phyloP scores from a whole-genome alignment of 2,329 filamentous ascomycete species.

The Alternaria ethzedia region DNA sequence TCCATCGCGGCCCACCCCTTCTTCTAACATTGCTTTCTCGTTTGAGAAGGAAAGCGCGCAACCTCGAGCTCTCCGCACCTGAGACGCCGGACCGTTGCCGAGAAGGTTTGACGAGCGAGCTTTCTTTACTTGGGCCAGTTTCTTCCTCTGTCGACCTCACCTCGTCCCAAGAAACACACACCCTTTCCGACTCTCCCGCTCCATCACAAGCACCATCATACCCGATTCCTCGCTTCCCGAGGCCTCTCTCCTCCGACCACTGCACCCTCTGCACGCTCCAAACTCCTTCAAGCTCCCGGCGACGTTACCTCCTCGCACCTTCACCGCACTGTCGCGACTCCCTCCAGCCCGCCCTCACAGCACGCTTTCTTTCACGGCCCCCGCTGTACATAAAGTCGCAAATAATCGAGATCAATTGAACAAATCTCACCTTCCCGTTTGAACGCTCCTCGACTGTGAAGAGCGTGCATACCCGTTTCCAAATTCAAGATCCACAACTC shows the following conservation, averaged over 20 bases:
- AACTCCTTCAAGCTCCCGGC: conserved; percentile 41
- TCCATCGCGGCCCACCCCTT: conserved; percentile 22
- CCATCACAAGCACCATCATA: conserved; percentile 41
- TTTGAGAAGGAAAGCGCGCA: conserved; percentile 26
- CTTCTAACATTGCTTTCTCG: conserved; percentile 22
- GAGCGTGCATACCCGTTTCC: conserved; percentile 24
- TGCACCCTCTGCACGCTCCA: conserved; percentile 43
- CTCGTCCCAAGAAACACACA: conserved; percentile 31
- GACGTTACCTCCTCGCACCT: conserved; percentile 42
- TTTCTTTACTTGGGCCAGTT: conserved; percentile 48
- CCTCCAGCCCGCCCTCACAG: conserved; percentile 65
- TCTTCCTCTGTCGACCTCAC: conserved; percentile 40
- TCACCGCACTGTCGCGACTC: conserved; percentile 39
- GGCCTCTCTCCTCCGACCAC: conserved; percentile 36
- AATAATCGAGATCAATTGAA: conserved; percentile 51
- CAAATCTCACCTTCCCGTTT: conserved; percentile 37
- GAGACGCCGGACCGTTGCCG: conserved; percentile 36
- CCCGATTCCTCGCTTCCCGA: conserved; percentile 29
- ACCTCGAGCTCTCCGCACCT: conserved; percentile 25
- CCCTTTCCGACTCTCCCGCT: conserved; percentile 37
- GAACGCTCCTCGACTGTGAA: conserved; percentile 41
- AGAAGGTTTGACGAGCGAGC: conserved; percentile 50
- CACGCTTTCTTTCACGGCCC: conserved; percentile 89
- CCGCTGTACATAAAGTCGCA: conserved; percentile 68
- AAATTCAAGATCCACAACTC: conserved; percentile 26